These are phyloP conservation scores for Neopestalotiopsis sp. DNA, from an alignment of 2,329 filamentous ascomycete species.

Conservation along the genomic window DNA sequence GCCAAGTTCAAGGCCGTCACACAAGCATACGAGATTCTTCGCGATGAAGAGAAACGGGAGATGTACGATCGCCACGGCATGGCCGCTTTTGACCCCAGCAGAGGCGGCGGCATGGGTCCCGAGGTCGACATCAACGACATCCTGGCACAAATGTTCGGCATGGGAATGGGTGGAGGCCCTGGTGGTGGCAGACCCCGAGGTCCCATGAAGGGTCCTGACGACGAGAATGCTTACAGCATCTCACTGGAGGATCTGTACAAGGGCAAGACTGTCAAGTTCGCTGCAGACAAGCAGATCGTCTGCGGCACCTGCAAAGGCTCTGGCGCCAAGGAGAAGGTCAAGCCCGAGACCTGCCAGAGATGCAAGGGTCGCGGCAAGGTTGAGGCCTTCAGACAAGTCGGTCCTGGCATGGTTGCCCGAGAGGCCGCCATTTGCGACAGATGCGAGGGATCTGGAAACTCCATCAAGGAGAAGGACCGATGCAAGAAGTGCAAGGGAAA, in stretches of 20 bases:
- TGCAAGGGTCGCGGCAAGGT: slow-evolving; percentile 83
- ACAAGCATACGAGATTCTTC: slow-evolving; percentile 96
- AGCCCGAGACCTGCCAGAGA: slow-evolving; percentile 79
- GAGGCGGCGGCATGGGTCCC: slow-evolving; percentile 67
- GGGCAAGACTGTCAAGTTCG: slow-evolving; percentile 97
- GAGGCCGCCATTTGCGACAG: slow-evolving; percentile 80
- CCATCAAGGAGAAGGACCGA: slow-evolving; percentile 94
- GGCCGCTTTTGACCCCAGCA: slow-evolving; percentile 86
- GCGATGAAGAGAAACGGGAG: slow-evolving; percentile 90
- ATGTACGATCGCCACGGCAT: slow-evolving; percentile 95
- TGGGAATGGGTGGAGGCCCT: slow-evolving; percentile 59
- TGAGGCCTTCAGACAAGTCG: slow-evolving; percentile 81
- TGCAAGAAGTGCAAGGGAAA: slow-evolving; percentile 99
- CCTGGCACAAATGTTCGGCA: slow-evolving; percentile 88
- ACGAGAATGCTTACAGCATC: slow-evolving; percentile 91
- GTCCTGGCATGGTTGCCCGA: slow-evolving; percentile 84
- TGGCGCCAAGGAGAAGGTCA: slow-evolving; percentile 91
- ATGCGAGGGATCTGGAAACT: slow-evolving; percentile 83
- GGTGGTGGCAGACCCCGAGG: slow-evolving; percentile 56
- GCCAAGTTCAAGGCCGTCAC: slow-evolving; percentile 91
- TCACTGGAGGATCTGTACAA: slow-evolving; percentile 96
- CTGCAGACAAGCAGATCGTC: slow-evolving; percentile 91
- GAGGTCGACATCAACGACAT: slow-evolving; percentile 91
- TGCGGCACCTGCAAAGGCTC: slow-evolving; percentile 87
- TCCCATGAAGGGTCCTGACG: slow-evolving; percentile 77